Conservation (phyloP, 192 early-diverging fungal species). For the Chytriomyces sp. region DNA sequence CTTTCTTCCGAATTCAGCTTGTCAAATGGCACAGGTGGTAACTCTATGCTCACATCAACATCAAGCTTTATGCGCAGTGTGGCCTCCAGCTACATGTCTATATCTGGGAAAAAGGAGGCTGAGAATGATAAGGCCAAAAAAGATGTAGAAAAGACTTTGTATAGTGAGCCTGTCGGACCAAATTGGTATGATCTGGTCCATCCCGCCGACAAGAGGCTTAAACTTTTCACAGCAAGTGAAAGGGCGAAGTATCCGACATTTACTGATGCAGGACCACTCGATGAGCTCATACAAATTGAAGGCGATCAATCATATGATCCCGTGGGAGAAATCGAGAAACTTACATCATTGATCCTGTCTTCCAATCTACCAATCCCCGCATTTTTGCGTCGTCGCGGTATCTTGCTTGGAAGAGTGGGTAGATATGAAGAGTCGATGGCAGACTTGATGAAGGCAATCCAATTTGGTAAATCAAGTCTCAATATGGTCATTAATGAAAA, state of each 20-base stretch:
- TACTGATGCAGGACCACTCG: constrained; percentile 35
- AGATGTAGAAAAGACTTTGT: constrained; percentile 3
- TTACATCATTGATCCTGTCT: constrained; percentile 38
- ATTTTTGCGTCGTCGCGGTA: constrained; percentile 46
- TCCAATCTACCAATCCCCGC: constrained; percentile 47
- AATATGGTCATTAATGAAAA: neutral
- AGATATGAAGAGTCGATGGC: constrained; percentile 40
- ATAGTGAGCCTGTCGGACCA: constrained; percentile 19
- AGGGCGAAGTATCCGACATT: constrained; percentile 48
- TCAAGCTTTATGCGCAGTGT: constrained; percentile 1
- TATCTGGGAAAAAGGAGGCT: neutral
- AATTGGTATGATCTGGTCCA: constrained; percentile 43
- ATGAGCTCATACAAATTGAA: constrained; percentile 27
- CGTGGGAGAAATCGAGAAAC: constrained; percentile 37
- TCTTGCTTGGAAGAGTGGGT: constrained; percentile 38
- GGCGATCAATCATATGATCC: constrained; percentile 25
- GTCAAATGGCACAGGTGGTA: neutral
- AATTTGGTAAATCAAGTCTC: constrained; percentile 37
- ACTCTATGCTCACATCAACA: neutral
- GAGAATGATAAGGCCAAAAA: constrained; percentile 8
- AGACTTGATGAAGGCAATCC: constrained; percentile 52
- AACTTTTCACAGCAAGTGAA: constrained; percentile 38
- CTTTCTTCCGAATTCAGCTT: neutral
- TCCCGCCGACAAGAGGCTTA: constrained; percentile 22
- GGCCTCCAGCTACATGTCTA: neutral